Conservation (phyloP, 805 yeast species). For the Saccharomycopsis lassenensis region DNA sequence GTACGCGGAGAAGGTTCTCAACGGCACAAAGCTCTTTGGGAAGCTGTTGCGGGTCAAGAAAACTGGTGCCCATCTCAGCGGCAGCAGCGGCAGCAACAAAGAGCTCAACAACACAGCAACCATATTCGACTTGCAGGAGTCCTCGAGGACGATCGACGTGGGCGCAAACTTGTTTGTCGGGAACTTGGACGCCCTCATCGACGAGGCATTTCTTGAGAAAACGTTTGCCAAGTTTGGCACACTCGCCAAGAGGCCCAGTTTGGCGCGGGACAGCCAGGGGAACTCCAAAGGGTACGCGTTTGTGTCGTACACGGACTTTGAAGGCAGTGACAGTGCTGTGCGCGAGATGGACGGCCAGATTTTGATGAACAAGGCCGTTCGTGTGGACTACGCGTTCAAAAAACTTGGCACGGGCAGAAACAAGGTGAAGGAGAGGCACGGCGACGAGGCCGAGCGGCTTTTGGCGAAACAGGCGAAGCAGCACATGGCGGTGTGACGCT, state of each 20-base stretch:
- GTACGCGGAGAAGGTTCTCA: conserved; percentile 51
- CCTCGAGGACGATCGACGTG: conserved; percentile 25
- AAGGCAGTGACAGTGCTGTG: conserved; percentile 61
- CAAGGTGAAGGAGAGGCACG: conserved; percentile 47
- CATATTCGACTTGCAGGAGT: conserved; percentile 7
- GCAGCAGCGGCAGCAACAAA: conserved; percentile 18
- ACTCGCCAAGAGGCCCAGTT: conserved; percentile 37
- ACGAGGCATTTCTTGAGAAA: conserved; percentile 39
- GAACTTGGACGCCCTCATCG: conserved; percentile 50
- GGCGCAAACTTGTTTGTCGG: conserved; percentile 65
- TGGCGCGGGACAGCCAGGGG: conserved; percentile 38
- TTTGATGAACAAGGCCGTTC: conserved; percentile 54
- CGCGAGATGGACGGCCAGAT: conserved; percentile 55
- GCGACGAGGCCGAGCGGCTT: conserved; percentile 66
- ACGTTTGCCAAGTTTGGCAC: conserved; percentile 65
- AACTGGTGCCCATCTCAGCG: conserved; percentile 26
- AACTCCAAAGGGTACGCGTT: conserved; percentile 56
- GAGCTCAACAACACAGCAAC: conserved; percentile 17
- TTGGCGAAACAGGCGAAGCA: conserved; percentile 54
- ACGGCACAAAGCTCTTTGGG: conserved; percentile 52
- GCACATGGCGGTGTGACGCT: too few relatives aligned
- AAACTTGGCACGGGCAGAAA: conserved; percentile 24
- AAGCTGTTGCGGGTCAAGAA: conserved; percentile 48
- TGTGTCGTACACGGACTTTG: conserved; percentile 52
- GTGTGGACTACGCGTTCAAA: conserved; percentile 63